Evolutionary conservation across 805 yeast species (phyloP).

Genomic region (Lipomyces sp.): DNA sequence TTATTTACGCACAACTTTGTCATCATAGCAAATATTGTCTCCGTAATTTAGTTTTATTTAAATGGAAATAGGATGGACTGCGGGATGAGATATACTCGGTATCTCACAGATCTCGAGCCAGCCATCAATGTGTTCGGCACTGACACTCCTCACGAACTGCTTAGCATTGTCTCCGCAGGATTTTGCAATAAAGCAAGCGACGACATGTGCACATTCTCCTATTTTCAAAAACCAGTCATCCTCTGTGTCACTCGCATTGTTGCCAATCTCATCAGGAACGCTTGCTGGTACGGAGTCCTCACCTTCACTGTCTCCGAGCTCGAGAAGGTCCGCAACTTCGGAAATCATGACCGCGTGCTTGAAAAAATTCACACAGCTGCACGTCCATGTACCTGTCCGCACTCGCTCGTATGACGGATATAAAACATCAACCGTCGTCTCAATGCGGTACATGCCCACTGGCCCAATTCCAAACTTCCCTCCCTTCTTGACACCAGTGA

Average conservation of each 20-base stretch:
- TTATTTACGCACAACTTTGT: not conserved
- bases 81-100: not conserved
- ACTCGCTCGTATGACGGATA: constrained; percentile 8
- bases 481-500: not conserved
- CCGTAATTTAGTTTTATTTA: not conserved
- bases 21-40: not conserved
- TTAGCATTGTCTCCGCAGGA: not conserved
- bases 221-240: constrained; percentile 12
- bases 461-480: not conserved
- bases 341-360: constrained; percentile 13
- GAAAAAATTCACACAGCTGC: constrained; percentile 19
- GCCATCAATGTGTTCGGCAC: not conserved
- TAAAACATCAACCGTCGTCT: not conserved
- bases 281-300: constrained; percentile 1
- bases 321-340: constrained; percentile 5
- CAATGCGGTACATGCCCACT: not conserved
- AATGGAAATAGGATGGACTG: not conserved
- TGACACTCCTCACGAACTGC: not conserved
- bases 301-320: not conserved
- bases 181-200: constrained; percentile 18
- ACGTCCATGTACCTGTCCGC: constrained; percentile 23
- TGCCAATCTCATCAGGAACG: not conserved
- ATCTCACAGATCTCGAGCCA: constrained; percentile 6
- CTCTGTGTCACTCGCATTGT: not conserved
- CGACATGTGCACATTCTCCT: constrained; percentile 28